Conservation (phyloP, 768 basidiomycete genomes). For the Vishniacozyma victoriae region DNA sequence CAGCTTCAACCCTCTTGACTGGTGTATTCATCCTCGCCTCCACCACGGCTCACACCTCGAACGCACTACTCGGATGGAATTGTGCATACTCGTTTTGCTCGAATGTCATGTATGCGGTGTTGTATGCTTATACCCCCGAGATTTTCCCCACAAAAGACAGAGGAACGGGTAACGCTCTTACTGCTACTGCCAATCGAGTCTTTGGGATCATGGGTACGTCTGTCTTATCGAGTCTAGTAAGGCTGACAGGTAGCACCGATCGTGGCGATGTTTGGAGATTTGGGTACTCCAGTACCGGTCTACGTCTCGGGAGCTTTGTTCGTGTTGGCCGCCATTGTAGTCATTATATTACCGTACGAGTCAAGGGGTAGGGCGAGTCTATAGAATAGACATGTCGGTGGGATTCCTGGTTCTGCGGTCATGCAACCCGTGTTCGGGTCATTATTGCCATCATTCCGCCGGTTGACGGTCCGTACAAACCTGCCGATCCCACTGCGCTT, state of each 20-base stretch:
- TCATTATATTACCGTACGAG: conserved; percentile 66
- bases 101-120: conserved; percentile 52
- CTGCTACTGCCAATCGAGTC: conserved; percentile 55
- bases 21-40: conserved; percentile 68
- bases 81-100: conserved; percentile 65
- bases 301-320: conserved; percentile 65
- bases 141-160: conserved; percentile 60
- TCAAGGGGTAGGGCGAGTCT: conserved; percentile 67
- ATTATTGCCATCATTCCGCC: too few species aligned
- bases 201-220: conserved; percentile 62
- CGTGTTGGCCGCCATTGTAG: conserved; percentile 57
- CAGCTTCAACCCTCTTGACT: conserved; percentile 65
- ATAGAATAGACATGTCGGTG: too few species aligned
- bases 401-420: too few species aligned
- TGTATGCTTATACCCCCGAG: conserved; percentile 60
- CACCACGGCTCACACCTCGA: conserved; percentile 66
- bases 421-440: too few species aligned
- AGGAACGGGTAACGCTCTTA: conserved; percentile 57
- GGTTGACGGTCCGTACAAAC: too few species aligned
- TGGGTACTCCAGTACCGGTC: conserved; percentile 57
- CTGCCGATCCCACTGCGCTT: too few species aligned
- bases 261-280: conserved; percentile 29
- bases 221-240: conserved; percentile 54
- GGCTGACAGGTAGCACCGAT: conserved; percentile 17
- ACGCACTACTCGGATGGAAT: conserved; percentile 70